A percentile compares a stretch with the other conserved stretches of the same genome.
These are phyloP conservation scores for Cyclocybe cylindracea DNA, from an alignment of 768 basidiomycete genomes.

Conservation along the genomic window DNA sequence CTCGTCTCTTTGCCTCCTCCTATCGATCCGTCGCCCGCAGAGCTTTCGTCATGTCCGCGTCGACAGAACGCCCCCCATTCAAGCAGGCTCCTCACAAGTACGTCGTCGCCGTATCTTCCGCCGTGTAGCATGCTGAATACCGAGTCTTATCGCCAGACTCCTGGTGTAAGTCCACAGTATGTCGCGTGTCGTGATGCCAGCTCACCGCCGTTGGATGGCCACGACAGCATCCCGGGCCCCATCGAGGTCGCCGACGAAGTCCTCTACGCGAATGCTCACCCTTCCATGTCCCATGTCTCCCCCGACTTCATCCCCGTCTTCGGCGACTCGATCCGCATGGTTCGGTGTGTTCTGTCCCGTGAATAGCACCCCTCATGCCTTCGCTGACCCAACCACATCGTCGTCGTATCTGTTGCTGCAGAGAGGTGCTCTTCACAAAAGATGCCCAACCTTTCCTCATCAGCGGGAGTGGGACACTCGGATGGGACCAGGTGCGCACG, in stretches of 20 bases:
- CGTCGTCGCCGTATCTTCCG: constrained; percentile 10
- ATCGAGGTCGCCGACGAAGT: constrained; percentile 69
- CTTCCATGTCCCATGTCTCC: constrained; percentile 86
- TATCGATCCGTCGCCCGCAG: constrained; percentile 5
- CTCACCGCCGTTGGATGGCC: constrained; percentile 7
- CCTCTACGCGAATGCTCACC: constrained; percentile 91
- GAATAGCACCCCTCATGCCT: not conserved
- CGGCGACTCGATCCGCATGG: constrained; percentile 87
- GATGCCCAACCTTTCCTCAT: constrained; percentile 90
- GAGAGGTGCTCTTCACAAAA: constrained; percentile 77
- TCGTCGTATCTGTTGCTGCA: constrained; percentile 23
- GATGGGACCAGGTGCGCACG: constrained; percentile 84
- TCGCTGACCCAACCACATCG: not conserved
- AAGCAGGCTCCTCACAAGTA: constrained; percentile 39
- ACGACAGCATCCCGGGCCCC: constrained; percentile 58
- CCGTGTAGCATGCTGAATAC: not conserved
- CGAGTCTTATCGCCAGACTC: constrained; percentile 35
- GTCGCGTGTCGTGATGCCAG: not conserved
- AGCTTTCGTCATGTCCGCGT: constrained; percentile 6
- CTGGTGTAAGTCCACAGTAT: constrained; percentile 42
- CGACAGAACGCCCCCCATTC: constrained; percentile 14
- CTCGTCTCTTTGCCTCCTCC: constrained; percentile 15
- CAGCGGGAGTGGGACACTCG: constrained; percentile 92
- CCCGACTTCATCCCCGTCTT: constrained; percentile 87
- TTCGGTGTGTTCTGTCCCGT: constrained; percentile 45